A percentile compares a stretch with the other conserved stretches of the same genome.
These are phyloP conservation scores for Sporothrix brasiliensis DNA, from an alignment of 2,329 filamentous ascomycete species.

Conservation along the genomic window DNA sequence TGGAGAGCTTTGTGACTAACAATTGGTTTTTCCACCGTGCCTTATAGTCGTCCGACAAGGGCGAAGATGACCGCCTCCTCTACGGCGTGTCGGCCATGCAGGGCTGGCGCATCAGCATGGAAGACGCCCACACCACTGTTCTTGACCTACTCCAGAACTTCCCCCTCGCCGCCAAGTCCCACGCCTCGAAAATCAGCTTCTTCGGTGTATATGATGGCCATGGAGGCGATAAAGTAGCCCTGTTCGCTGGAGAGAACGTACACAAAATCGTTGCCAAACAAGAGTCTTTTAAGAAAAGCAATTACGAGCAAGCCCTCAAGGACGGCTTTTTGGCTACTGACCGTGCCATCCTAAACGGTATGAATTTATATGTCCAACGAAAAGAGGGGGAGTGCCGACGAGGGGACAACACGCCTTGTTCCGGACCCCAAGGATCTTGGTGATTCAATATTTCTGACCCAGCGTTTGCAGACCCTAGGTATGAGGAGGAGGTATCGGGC, in stretches of 20 bases:
- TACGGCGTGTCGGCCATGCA: slow-evolving; percentile 99
- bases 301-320: slow-evolving; percentile 94
- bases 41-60: slow-evolving; percentile 77
- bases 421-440: neutral
- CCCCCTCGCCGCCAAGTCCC: slow-evolving; percentile 62
- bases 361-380: slow-evolving; percentile 30
- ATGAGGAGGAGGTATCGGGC: slow-evolving; percentile 96
- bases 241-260: slow-evolving; percentile 89
- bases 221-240: slow-evolving; percentile 92
- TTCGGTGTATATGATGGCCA: slow-evolving; percentile 99
- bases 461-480: slow-evolving; percentile 75
- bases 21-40: slow-evolving; percentile 25
- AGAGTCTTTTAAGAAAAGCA: slow-evolving; percentile 85
- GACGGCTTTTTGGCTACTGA: slow-evolving; percentile 97
- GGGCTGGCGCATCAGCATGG: slow-evolving; percentile 99
- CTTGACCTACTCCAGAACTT: slow-evolving; percentile 75
- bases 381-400: neutral
- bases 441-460: slow-evolving; percentile 28
- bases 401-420: neutral
- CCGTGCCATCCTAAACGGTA: slow-evolving; percentile 93
- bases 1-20: slow-evolving; percentile 8
- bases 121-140: slow-evolving; percentile 88
- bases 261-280: slow-evolving; percentile 95
- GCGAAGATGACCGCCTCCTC: slow-evolving; percentile 88
- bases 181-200: slow-evolving; percentile 80